Evolutionary conservation across 192 early-diverging fungal species (phyloP).

Genomic region (Linnemannia hyalina): DNA sequence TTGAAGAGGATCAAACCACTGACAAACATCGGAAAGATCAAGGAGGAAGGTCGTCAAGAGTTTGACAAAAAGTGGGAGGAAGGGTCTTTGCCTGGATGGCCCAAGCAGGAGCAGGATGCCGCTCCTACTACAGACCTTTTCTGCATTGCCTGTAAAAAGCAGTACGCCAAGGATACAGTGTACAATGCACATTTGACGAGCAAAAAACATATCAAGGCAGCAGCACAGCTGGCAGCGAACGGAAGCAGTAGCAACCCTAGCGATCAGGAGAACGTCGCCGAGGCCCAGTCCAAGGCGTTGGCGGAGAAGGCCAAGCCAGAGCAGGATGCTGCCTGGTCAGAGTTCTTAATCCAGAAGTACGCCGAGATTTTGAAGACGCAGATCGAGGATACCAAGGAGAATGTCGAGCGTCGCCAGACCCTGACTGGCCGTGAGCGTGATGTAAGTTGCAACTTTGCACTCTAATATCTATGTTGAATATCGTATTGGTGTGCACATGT

Average conservation of each 20-base stretch:
- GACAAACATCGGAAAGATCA: slow-evolving; percentile 72
- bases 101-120: slow-evolving; percentile 57
- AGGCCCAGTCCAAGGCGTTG: slow-evolving; percentile 39
- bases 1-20: slow-evolving; percentile 83
- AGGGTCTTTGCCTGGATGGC: slow-evolving; percentile 74
- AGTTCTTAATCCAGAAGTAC: slow-evolving; percentile 72
- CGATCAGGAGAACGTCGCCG: slow-evolving; percentile 21
- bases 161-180: slow-evolving; percentile 88
- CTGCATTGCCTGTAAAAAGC: slow-evolving; percentile 81
- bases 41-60: slow-evolving; percentile 57
- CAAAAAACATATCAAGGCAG: slow-evolving; percentile 93
- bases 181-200: slow-evolving; percentile 89
- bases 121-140: slow-evolving; percentile 66
- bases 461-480: not conserved
- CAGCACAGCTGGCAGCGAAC: slow-evolving; percentile 57
- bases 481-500: not conserved
- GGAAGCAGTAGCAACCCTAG: slow-evolving; percentile 22
- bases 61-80: slow-evolving; percentile 78
- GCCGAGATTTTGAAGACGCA: slow-evolving; percentile 65
- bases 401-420: slow-evolving; percentile 93
- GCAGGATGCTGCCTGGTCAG: slow-evolving; percentile 72
- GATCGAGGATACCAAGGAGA: slow-evolving; percentile 84
- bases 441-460: slow-evolving; percentile 53
- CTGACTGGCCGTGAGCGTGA: slow-evolving; percentile 88
- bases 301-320: slow-evolving; percentile 67